These are phyloP conservation scores for Papiliotrema terrestris DNA, from an alignment of 1,284 basidiomycete species.

Conservation along the genomic window DNA sequence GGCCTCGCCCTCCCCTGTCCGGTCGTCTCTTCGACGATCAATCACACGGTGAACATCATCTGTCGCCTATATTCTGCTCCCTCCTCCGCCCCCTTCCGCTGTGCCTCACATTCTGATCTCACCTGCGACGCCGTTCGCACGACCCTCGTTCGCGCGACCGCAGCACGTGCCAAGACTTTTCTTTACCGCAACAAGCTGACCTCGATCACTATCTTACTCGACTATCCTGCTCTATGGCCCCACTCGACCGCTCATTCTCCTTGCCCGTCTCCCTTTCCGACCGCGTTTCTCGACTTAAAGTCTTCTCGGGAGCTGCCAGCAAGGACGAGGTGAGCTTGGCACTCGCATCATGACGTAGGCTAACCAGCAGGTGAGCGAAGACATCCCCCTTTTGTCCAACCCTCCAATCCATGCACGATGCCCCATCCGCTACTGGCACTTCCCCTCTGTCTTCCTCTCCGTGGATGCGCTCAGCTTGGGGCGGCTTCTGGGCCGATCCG, in stretches of 20 bases:
- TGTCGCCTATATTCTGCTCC: neutral
- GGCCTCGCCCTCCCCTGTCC: too few relatives aligned
- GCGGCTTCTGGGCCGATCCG: too few relatives aligned
- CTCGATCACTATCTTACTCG: neutral
- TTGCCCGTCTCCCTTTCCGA: slow-evolving; percentile 42
- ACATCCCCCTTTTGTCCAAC: neutral
- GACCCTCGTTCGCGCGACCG: too few relatives aligned
- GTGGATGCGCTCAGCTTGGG: too few relatives aligned
- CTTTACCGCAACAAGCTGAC: neutral
- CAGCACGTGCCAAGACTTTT: neutral
- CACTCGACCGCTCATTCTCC: slow-evolving; percentile 42
- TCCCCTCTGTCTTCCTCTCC: too few relatives aligned
- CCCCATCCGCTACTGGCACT: too few relatives aligned
- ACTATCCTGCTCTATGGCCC: slow-evolving; percentile 28
- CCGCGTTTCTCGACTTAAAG: slow-evolving; percentile 45
- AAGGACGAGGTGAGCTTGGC: slow-evolving; percentile 44
- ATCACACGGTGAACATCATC: too few relatives aligned
- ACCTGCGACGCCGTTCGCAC: too few relatives aligned
- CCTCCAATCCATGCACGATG: neutral
- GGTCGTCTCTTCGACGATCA: too few relatives aligned
- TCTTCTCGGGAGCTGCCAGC: slow-evolving; percentile 43
- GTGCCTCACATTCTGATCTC: neutral
- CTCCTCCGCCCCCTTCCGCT: neutral
- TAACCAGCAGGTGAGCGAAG: slow-evolving; percentile 14
- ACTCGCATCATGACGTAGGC: neutral